Base-by-base conservation (phyloP, 176 grass and related monocot species). In the Juncus effusus region DNA sequence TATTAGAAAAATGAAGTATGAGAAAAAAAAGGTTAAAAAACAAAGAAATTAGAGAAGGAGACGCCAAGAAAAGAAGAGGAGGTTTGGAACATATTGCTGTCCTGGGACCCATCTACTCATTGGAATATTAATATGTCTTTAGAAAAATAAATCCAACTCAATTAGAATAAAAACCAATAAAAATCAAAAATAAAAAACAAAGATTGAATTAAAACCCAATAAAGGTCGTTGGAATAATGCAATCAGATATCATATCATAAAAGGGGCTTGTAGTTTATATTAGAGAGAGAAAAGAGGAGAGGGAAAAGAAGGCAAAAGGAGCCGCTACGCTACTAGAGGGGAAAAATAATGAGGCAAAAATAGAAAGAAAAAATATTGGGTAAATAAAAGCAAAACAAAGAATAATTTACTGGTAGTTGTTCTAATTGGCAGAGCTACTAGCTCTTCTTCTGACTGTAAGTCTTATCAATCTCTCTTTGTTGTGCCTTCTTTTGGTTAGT, bases 71-170 rank as follows among this genome's bases (percentile, higher is more conserved):
- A 40, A 14, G 37, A 56, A 70, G 36, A 57, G 3, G 38, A 54
- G 53, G n/a, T 2, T 49, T 53, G 64, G 36, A 60, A 64, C 38
- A 36, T 41, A 52, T 64, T 15, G 73, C 60, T 56, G 13, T 59
- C 35, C 5, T 12, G 36, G 76, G 76, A 62, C 66, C 76, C 76
- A 71, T 58, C 58, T 79, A 70, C 76, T 79, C 66, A 72, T 79
- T 72, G 54, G 56, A 72, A 60, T 60, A 67, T 61, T 44, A 52
- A 2, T 58, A 58, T 68, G 41, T 68, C 8, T 4, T 3, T 6
- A 10, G 41, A 64, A 58, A 71, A 78, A 78, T 51, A 61, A 71
- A 60, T 54, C 12, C 6, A 77, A 62, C 41, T 42, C 49, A 76
- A 65, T n/a, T 76, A 63, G 6, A 75, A 75, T 62, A 2, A 64